Evolutionary conservation across 306 rosid species (phyloP), one percentile per base, ranked within the genome.

Genomic region (Pyrus pyrifolia): DNA sequence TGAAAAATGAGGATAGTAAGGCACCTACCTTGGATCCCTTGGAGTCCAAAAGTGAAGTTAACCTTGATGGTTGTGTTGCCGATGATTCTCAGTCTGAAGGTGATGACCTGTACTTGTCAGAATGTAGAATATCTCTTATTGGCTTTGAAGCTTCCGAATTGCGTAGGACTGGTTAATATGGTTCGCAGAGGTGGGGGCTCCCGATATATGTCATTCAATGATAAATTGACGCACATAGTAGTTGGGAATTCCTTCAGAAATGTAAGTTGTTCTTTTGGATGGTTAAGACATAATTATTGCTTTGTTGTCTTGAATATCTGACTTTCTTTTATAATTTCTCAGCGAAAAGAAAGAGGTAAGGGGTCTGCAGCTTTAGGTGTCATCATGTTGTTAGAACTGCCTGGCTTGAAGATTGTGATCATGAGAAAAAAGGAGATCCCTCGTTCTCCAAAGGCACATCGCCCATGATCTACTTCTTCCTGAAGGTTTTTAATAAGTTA

Each of bases 371-470:
- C 98, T 88, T 79, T 80, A 17, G 96, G 98, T 76, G 79, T 92
- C 68, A 79, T 89, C 80, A 83, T 76, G 96, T 90, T 76, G 98
- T 94, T 69, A 91, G 81, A 83, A 76, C 90, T 49, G 49, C 83
- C 61, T 94, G 98, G 98, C 96, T 94, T 79, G 96, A 92, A 83
- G 97, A 94, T 74, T 94, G 98, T 81, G 89, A 90, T 75, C 85
- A 74, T 72, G 76, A 77, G 75, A 94, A 86, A 88, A 92, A 89
- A 83, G 23, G 23, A 90, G 87, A 83, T 90, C 71, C 88, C 89
- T 68, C n/a, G 90, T 92, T 83, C 87, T 81, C 62, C 81, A 71
- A 77, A 87, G 87, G 77, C 96, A 94, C 80, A 76, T 85, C 77
- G 97, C 97, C n/a, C 64, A 31, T 75, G 96, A 94, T 85, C 80